Evolutionary conservation across 2,329 filamentous ascomycete genomes (phyloP).

Genomic region (Fonsecaea erecta): DNA sequence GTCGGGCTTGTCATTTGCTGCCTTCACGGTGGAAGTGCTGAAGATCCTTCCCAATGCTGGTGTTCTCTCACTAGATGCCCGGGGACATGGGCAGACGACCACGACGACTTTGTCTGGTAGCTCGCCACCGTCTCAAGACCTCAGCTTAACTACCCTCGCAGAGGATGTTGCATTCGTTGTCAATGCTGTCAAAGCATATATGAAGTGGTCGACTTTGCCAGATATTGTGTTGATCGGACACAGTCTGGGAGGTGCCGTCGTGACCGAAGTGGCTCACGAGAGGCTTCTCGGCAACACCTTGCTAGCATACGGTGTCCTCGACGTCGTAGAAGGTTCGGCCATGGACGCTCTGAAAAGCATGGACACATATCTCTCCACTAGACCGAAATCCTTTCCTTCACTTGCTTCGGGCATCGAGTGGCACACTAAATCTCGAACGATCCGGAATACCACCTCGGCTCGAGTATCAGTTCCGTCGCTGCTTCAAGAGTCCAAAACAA

Average conservation of each 20-base stretch:
- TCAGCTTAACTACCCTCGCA: slow-evolving; percentile 73
- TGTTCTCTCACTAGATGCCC: slow-evolving; percentile 81
- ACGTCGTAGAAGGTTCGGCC: slow-evolving; percentile 94
- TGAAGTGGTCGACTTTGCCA: slow-evolving; percentile 76
- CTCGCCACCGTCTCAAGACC: slow-evolving; percentile 55
- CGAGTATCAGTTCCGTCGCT: slow-evolving; percentile 84
- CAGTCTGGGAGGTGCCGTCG: slow-evolving; percentile 87
- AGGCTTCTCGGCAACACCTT: slow-evolving; percentile 69
- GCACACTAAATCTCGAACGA: slow-evolving; percentile 86
- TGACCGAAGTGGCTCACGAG: slow-evolving; percentile 77
- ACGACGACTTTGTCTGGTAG: slow-evolving; percentile 21
- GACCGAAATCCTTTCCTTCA: slow-evolving; percentile 77
- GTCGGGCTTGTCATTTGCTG: slow-evolving; percentile 88
- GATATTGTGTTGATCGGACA: slow-evolving; percentile 84
- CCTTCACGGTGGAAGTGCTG: slow-evolving; percentile 76
- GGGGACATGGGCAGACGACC: slow-evolving; percentile 77
- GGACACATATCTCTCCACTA: slow-evolving; percentile 84
- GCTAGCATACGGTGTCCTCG: slow-evolving; percentile 85
- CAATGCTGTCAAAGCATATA: slow-evolving; percentile 65
- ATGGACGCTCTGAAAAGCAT: slow-evolving; percentile 94
- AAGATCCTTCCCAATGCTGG: slow-evolving; percentile 79
- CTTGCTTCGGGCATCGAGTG: slow-evolving; percentile 84
- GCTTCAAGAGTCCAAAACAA: slow-evolving; percentile 49
- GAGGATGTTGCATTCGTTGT: slow-evolving; percentile 74
- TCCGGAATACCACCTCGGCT: slow-evolving; percentile 82